These are phyloP conservation scores for Linum trigynum DNA, from an alignment of 345 rosid genomes.

Conservation along the genomic window DNA sequence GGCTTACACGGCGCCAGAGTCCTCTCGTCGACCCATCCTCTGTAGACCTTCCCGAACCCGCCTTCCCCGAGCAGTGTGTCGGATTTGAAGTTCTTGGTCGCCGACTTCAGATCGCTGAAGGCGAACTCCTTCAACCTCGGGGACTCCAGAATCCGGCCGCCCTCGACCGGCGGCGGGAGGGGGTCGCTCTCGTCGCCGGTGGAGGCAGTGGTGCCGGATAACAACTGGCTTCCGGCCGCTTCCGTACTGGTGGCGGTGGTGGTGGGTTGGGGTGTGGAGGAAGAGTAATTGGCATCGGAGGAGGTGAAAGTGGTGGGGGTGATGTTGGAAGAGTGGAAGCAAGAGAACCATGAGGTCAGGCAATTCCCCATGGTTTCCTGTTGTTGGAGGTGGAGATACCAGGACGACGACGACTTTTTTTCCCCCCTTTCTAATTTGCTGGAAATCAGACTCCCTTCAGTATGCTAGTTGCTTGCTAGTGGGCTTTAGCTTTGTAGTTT, in stretches of 20 bases:
- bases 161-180: background rate
- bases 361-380: background rate
- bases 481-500: no score
- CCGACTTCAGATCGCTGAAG: constrained; percentile 48
- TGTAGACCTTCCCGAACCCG: constrained; percentile 72
- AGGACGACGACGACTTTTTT: no score
- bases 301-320: background rate
- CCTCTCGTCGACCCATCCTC: constrained; percentile 70
- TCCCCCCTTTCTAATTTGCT: no score
- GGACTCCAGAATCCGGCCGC: constrained; percentile 27
- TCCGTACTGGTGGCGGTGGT: background rate
- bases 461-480: no score
- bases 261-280: background rate
- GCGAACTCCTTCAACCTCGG: constrained; percentile 42
- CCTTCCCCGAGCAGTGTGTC: constrained; percentile 74
- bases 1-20: constrained; percentile 46
- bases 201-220: background rate
- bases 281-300: background rate
- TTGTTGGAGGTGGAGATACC: no score
- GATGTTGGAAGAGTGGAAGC: background rate
- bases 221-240: background rate
- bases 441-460: no score
- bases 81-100: constrained; percentile 52
- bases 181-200: background rate
- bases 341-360: background rate